Base-by-base conservation (phyloP, 2,329 filamentous ascomycete species). In the Endocalyx cinctus region DNA sequence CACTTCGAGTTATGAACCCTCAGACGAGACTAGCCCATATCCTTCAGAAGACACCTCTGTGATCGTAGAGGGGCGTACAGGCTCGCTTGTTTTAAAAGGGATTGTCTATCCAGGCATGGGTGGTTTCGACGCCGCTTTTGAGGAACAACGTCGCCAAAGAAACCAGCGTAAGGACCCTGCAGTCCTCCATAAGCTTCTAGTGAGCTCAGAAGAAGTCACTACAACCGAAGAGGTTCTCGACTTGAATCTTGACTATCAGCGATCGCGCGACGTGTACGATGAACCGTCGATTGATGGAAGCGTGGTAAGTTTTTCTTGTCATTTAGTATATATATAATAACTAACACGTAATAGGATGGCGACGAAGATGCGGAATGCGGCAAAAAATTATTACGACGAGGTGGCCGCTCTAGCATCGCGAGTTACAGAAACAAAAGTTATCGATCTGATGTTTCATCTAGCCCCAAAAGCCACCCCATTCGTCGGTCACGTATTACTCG, bases 111-210 rank as follows among this genome's bases (percentile, higher is more conserved):
- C 82, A 3, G 85, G 85, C 13, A 89, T 89, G 84, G 74, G 77
- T 33, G 70, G 87, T n/a, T 88, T 89, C 53, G 85, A 90, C 57
- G 79, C 85, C 33, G 85, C 85, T 5, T 84, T 81, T 5, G 72
- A 79, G 12, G 76, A 82, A 40, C 82, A 84, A 70, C 82, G 78
- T 47, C 73, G 80, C 28, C 85, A 78, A 62, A 71, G 85, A 32
- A 89, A 89, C 53, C 85, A 90, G 59, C 79, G 82, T 48, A 90
- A 90, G 57, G 77, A 82, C 34, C 70, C 67, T n/a, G 80, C 77
- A 1, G 79, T 87, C n/a, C 63, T 87, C 15, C 67, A 75, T 35
- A 73, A 75, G 38, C 78, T 90, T 58, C 71, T 79, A 46, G 58
- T 70, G 33, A 77, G 75, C 13, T 87, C 84, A 1, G 67, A 72